Evolutionary conservation across 2,329 filamentous ascomycete genomes (phyloP), one percentile per base, ranked within the genome.

Genomic region (Macrophomina tecta): DNA sequence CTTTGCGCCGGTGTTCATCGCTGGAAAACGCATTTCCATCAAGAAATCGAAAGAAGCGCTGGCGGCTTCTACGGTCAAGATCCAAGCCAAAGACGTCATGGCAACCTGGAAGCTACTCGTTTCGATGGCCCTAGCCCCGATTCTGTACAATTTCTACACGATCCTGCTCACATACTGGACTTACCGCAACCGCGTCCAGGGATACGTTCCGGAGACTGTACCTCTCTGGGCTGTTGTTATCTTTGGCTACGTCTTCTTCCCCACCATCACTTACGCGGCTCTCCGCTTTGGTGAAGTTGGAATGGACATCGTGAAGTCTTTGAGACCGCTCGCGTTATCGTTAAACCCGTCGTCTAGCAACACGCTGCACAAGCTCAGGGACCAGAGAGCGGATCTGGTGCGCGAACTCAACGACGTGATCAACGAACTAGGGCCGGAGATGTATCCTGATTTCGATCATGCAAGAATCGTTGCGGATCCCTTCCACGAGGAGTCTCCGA

Each of bases 301-400:
- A 63, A 97, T 99, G 93, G 95, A 99, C 76, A 97, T 99, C 66
- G 83, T 95, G 82, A 99, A 98, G 80, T 98, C 94, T 0, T 86
- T 99, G 16, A 88, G 93, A 9, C 95, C 95, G 5, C 86, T 99
- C 9, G 83, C 97, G 53, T 84, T 97, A 40, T 95, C 92, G 70
- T 85, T 98, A 73, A 91, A 91, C 73, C 95, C 95, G 1, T 89
- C 89, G 4, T 94, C 92, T 1, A 90, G 89, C 77, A 97, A 94
- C 81, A 92, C 91, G 67, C 87, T 99, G 58, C 87, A 92, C 69
- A 90, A 90, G 72, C 86, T 99, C 61, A 89, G 93, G 67, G 82
- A 87, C 70, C 85, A 87, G 69, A 89, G 95, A 64, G 89, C 87
- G 32, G 86, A 90, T 69, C 86, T 99, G 55, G 92, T 92, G 67